These are phyloP conservation scores for Dioszegia crocea DNA, from an alignment of 768 basidiomycete species.

Conservation along the genomic window DNA sequence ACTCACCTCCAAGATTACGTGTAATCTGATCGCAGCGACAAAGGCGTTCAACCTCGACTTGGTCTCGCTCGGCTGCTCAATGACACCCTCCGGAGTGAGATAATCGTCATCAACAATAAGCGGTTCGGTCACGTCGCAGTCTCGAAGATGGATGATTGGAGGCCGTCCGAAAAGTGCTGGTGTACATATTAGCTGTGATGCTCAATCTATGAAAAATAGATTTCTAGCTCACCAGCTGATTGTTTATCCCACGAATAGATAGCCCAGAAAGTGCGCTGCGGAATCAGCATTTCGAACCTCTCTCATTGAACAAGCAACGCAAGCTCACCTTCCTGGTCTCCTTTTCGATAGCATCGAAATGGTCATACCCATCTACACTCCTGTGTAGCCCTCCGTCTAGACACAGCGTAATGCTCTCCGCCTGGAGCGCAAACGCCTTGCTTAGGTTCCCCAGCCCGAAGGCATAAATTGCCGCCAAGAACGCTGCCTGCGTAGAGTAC, in stretches of 20 bases:
- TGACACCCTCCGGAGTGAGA: constrained; percentile 66
- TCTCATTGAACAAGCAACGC: too few relatives aligned
- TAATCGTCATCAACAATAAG: constrained; percentile 81
- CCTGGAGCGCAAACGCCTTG: constrained; percentile 76
- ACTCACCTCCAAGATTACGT: constrained; percentile 71
- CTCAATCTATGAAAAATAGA: neutral
- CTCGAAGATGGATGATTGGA: constrained; percentile 75
- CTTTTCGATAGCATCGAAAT: constrained; percentile 81
- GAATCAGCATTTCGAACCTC: neutral
- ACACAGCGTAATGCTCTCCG: constrained; percentile 80
- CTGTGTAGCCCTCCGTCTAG: constrained; percentile 87
- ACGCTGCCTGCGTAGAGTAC: constrained; percentile 85
- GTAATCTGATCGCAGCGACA: constrained; percentile 67
- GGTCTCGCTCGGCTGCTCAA: constrained; percentile 63
- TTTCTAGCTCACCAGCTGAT: constrained; percentile 61
- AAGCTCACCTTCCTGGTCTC: constrained; percentile 69
- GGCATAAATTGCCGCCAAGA: constrained; percentile 88
- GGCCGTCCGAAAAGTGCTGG: constrained; percentile 68
- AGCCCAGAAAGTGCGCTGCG: constrained; percentile 82
- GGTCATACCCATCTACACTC: constrained; percentile 66
- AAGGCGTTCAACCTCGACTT: constrained; percentile 79
- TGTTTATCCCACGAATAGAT: constrained; percentile 97
- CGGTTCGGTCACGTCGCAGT: constrained; percentile 89
- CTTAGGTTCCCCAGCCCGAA: constrained; percentile 84
- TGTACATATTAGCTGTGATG: neutral